A percentile compares a stretch with the other conserved stretches of the same genome.
These are phyloP conservation scores for Arthrobotrys iridis DNA, from an alignment of 2,329 filamentous ascomycete genomes.

Conservation along the genomic window DNA sequence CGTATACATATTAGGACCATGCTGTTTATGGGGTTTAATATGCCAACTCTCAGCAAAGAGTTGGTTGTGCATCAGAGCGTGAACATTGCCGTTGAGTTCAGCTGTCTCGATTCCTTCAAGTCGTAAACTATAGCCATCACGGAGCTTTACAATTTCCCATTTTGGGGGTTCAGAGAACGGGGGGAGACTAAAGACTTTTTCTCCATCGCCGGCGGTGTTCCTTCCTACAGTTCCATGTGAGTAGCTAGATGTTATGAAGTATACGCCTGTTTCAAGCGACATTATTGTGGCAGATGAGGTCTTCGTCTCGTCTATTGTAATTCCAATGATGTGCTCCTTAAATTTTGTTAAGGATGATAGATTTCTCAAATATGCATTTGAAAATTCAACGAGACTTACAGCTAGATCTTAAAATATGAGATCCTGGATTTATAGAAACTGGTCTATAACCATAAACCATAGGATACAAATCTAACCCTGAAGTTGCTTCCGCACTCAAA, in stretches of 20 bases:
- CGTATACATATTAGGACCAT: slow-evolving; percentile 33
- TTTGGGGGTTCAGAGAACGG: slow-evolving; percentile 2
- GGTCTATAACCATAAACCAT: no score
- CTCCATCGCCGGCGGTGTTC: slow-evolving; percentile 10
- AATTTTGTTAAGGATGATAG: no score
- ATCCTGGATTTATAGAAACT: no score
- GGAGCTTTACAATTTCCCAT: slow-evolving; percentile 33
- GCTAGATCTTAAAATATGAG: no score
- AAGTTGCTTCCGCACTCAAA: no score
- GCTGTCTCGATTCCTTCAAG: slow-evolving; percentile 17
- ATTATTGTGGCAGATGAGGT: neutral
- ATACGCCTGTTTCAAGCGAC: slow-evolving; percentile 28
- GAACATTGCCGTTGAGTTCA: slow-evolving; percentile 26
- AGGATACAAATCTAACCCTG: no score
- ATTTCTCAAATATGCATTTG: no score
- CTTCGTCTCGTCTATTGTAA: no score
- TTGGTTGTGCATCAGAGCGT: slow-evolving; percentile 16
- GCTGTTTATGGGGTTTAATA: slow-evolving; percentile 20
- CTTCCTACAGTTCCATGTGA: slow-evolving; percentile 27
- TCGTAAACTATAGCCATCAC: slow-evolving; percentile 4
- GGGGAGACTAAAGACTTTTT: slow-evolving; percentile 32
- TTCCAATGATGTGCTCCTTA: no score
- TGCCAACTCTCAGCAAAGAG: slow-evolving; percentile 10
- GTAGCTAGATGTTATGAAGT: slow-evolving; percentile 33
- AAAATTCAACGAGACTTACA: no score